Conservation (phyloP, 108 stramenopile species). For the Ochromonas danica region DNA sequence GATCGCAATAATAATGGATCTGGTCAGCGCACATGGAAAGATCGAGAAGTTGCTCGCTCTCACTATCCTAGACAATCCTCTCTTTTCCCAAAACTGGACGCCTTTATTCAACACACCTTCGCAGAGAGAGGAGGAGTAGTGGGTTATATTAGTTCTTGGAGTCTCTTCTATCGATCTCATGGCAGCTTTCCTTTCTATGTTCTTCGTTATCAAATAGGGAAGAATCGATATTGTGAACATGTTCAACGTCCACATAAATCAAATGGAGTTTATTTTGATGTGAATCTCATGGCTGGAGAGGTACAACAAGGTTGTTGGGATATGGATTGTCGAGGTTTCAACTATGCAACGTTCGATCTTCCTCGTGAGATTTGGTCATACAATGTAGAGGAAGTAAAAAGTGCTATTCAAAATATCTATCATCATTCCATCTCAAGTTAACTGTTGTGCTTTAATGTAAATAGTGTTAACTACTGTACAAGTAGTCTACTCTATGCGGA, state of each 20-base stretch:
- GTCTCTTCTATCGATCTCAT: neutral
- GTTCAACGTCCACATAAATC: conserved; percentile 15
- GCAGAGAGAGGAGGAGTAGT: neutral
- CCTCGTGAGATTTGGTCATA: too few species aligned
- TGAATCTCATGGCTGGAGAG: neutral
- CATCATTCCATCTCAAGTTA: too few species aligned
- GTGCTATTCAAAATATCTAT: too few species aligned
- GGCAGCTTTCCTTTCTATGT: neutral
- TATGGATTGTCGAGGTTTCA: conserved; percentile 3
- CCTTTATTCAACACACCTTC: neutral
- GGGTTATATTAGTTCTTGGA: neutral
- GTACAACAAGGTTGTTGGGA: neutral
- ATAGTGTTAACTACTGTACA: too few species aligned
- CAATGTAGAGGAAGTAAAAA: too few species aligned
- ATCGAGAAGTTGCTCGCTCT: neutral
- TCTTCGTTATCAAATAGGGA: neutral
- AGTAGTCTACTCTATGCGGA: too few species aligned
- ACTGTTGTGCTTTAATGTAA: too few species aligned
- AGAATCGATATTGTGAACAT: neutral
- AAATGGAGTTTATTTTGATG: neutral
- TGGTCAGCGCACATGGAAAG: too few species aligned
- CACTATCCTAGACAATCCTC: neutral
- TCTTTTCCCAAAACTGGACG: neutral
- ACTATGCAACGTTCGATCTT: neutral
- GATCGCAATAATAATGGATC: too few species aligned